A percentile compares a stretch with the other conserved stretches of the same genome.
Evolutionary conservation across 495 filamentous ascomycete genomes (phyloP).

Genomic region (Friedmanniomyces simplex): DNA sequence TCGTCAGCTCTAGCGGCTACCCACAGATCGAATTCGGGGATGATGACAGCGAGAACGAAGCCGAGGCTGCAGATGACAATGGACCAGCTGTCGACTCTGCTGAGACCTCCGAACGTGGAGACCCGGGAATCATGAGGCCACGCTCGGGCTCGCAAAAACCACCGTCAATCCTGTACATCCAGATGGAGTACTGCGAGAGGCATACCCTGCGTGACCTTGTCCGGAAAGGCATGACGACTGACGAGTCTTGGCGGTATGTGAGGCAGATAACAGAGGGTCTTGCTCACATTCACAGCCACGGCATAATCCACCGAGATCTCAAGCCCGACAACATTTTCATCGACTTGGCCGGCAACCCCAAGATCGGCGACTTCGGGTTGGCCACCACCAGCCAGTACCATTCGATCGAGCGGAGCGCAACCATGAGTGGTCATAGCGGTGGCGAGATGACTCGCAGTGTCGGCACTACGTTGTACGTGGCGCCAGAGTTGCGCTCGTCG

Average conservation of each 20-base stretch:
- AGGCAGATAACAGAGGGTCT: constrained; percentile 87
- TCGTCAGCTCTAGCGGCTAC: constrained; percentile 80
- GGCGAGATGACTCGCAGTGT: constrained; percentile 71
- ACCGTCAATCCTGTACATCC: constrained; percentile 57
- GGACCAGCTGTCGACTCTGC: constrained; percentile 33
- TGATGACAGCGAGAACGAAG: constrained; percentile 50
- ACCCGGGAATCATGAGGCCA: not conserved
- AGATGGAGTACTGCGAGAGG: constrained; percentile 97
- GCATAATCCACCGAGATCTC: constrained; percentile 93
- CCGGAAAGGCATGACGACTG: constrained; percentile 57
- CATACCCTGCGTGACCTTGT: constrained; percentile 92
- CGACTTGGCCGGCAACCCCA: constrained; percentile 75
- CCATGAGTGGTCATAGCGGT: constrained; percentile 38
- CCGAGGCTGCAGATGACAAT: constrained; percentile 17
- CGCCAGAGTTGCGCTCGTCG: constrained; percentile 72
- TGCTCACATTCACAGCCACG: constrained; percentile 77
- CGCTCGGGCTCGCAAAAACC: constrained; percentile 6
- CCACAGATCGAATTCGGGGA: constrained; percentile 69
- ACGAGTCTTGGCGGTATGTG: constrained; percentile 81
- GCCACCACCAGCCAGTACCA: constrained; percentile 70
- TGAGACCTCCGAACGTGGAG: not conserved
- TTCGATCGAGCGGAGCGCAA: constrained; percentile 39
- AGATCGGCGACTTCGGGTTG: constrained; percentile 93
- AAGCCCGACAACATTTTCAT: constrained; percentile 98
- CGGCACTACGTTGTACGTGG: constrained; percentile 91